Conservation (phyloP, 805 yeast genomes). For the Cyberlindnera euphorbiiphila region DNA sequence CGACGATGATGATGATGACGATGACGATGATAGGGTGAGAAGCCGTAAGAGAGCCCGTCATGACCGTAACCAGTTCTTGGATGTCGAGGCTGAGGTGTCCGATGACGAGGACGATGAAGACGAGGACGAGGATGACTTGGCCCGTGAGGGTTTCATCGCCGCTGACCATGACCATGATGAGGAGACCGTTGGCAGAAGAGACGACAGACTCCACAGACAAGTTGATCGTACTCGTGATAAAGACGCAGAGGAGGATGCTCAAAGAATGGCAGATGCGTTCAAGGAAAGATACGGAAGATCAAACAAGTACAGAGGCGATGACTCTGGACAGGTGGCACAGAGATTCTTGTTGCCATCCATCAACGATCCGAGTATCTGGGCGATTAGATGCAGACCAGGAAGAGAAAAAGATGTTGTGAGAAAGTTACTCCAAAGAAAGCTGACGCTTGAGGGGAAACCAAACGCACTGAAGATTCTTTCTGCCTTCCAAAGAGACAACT, state of each 20-base stretch:
- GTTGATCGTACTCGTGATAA: conserved; percentile 84
- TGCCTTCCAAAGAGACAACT: conserved; percentile 91
- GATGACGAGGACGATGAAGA: conserved; percentile 97
- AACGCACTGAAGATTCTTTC: conserved; percentile 82
- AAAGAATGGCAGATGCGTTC: conserved; percentile 84
- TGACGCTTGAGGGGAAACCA: conserved; percentile 68
- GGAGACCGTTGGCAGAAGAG: conserved; percentile 44
- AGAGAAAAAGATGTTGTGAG: conserved; percentile 88
- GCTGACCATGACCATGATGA: conserved; percentile 63
- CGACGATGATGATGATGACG: conserved; percentile 44
- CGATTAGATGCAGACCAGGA: conserved; percentile 89
- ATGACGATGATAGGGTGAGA: conserved; percentile 46
- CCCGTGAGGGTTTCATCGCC: conserved; percentile 77
- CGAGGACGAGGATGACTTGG: conserved; percentile 86
- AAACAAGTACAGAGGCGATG: conserved; percentile 76
- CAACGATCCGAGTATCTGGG: conserved; percentile 95
- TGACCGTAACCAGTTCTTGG: conserved; percentile 74
- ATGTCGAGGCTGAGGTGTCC: conserved; percentile 98
- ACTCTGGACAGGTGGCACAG: conserved; percentile 85
- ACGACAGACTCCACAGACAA: conserved; percentile 86
- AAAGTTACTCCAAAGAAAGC: conserved; percentile 77
- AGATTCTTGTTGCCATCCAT: conserved; percentile 91
- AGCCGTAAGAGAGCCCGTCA: conserved; percentile 42
- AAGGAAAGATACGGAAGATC: conserved; percentile 90
- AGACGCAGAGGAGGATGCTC: conserved; percentile 92